These are phyloP conservation scores for Plasmodium cynomolgi DNA, from an alignment of 169 alveolate species.

Conservation along the genomic window DNA sequence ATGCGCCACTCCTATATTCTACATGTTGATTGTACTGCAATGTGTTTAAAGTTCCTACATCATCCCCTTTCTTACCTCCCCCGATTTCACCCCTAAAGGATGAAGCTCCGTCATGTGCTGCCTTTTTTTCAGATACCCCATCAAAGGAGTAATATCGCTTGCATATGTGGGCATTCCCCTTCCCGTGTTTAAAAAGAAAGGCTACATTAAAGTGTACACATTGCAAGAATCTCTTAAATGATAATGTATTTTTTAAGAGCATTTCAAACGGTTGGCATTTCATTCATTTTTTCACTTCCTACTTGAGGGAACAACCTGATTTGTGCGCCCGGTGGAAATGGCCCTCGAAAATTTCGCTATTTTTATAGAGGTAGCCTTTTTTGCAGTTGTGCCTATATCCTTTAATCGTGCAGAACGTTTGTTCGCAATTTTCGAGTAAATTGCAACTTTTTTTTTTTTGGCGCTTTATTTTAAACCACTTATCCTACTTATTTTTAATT, in stretches of 20 bases:
- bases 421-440: not conserved
- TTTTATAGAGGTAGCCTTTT: not conserved
- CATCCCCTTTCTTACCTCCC: not conserved
- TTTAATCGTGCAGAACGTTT: not conserved
- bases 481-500: not conserved
- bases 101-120: not conserved
- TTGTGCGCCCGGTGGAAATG: not conserved
- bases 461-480: not conserved
- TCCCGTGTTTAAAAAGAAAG: conserved; percentile 16
- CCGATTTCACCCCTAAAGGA: not conserved
- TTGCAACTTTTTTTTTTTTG: not conserved
- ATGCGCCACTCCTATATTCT: not conserved
- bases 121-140: conserved; percentile 13
- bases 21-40: not conserved
- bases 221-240: conserved; percentile 20
- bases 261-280: conserved; percentile 33
- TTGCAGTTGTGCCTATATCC: not conserved
- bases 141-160: conserved; percentile 7
- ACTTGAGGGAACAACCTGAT: conserved; percentile 4
- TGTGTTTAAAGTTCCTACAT: not conserved
- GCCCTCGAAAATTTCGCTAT: not conserved
- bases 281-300: conserved; percentile 29
- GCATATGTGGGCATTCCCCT: not conserved
- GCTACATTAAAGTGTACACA: conserved; percentile 46
- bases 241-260: conserved; percentile 37